Evolutionary conservation across 306 rosid species (phyloP).

Genomic region (Casuarina cunninghamiana): DNA sequence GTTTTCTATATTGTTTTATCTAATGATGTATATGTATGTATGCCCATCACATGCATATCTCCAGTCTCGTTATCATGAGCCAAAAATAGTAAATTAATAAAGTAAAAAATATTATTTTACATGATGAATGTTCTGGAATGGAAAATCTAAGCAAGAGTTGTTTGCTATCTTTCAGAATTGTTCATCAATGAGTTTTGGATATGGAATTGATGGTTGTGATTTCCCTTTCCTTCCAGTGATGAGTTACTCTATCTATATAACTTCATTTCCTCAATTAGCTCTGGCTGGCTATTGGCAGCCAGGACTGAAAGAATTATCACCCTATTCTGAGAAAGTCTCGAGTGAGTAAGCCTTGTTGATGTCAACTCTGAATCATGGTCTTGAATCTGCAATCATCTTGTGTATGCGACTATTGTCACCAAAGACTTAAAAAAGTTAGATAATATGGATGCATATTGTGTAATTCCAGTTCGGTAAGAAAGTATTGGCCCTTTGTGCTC

Average conservation of each 20-base stretch:
- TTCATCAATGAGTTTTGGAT: neutral
- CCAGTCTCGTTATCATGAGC: neutral
- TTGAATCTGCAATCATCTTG: neutral
- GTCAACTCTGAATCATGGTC: slow-evolving; percentile 1
- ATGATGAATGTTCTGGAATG: neutral
- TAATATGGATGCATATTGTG: neutral
- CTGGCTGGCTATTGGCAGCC: neutral
- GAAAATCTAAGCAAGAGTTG: neutral
- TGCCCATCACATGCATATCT: neutral
- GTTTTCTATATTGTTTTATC: neutral
- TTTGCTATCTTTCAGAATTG: neutral
- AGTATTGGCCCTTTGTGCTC: neutral
- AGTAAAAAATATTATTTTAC: neutral
- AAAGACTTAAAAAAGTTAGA: neutral
- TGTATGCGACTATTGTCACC: neutral
- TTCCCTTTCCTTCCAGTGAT: neutral
- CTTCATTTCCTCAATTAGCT: neutral
- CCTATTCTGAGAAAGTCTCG: neutral
- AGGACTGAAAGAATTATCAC: neutral
- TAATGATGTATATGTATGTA: neutral
- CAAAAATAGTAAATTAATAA: neutral
- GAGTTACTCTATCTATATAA: neutral
- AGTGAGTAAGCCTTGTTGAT: neutral
- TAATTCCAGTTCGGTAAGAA: neutral
- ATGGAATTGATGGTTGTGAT: neutral